Percentiles rank a stretch among this genome's conserved stretches.
phyloP scores from a whole-genome alignment of 805 yeast species.

The Kockiozyma suomiensis region DNA sequence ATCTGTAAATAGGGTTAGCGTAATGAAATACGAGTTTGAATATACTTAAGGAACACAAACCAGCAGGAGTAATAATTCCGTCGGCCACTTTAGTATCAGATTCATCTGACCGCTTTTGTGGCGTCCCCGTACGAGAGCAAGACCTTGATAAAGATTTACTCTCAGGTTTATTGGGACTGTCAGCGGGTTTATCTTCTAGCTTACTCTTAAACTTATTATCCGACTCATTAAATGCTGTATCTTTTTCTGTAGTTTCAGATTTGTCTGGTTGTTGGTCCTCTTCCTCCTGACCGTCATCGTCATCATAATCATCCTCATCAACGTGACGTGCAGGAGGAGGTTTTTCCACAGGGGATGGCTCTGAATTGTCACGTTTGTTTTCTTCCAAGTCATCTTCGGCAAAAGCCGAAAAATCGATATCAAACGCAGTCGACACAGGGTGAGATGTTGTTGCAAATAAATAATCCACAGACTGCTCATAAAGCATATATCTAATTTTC shows the following conservation, averaged over 20 bases:
- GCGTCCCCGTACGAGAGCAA: conserved; percentile 7
- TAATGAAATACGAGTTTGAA: background rate
- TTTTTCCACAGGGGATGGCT: background rate
- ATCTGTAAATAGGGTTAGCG: conserved; percentile 3
- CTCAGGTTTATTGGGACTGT: background rate
- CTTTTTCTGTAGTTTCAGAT: background rate
- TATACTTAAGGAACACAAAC: conserved; percentile 1
- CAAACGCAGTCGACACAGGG: conserved; percentile 24
- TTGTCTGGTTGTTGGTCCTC: conserved; percentile 31
- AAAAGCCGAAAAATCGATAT: conserved; percentile 35
- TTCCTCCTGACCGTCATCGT: conserved; percentile 42
- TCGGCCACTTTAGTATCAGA: conserved; percentile 12
- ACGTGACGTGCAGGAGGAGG: conserved; percentile 14
- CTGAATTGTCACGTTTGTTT: background rate
- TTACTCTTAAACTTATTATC: background rate
- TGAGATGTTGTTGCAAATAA: conserved; percentile 35
- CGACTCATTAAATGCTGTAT: background rate
- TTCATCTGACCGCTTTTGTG: conserved; percentile 6
- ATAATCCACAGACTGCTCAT: conserved; percentile 41
- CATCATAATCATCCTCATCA: conserved; percentile 41
- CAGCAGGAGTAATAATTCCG: conserved; percentile 32
- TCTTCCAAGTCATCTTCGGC: conserved; percentile 30
- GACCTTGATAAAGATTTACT: background rate
- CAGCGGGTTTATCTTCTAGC: background rate
- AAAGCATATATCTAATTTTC: conserved; percentile 48